A percentile compares a stretch with the other conserved stretches of the same genome.
Conservation (phyloP, 2,329 filamentous ascomycete genomes). For the Ophiocordyceps camponoti-rufipedis region DNA sequence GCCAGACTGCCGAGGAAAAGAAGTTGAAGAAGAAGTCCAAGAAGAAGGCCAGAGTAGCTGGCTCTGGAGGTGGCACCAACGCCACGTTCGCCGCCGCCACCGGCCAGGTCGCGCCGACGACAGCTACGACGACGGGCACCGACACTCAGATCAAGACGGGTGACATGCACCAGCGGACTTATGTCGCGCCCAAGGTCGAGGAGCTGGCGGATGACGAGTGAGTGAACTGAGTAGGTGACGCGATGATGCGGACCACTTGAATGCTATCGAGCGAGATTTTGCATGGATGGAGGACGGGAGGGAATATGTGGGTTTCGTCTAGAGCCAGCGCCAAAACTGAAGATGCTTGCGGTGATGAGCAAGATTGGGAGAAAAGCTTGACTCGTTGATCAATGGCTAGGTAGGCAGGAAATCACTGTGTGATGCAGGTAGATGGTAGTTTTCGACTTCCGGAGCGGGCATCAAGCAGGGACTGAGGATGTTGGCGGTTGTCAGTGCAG, state of each 20-base stretch:
- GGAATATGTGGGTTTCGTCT: not conserved
- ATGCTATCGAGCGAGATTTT: not conserved
- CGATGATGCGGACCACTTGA: not conserved
- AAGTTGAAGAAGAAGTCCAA: constrained; percentile 29
- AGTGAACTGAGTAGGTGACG: not conserved
- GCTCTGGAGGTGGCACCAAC: constrained; percentile 13
- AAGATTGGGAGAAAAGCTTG: not conserved
- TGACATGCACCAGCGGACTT: constrained; percentile 21
- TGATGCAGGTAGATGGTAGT: no score
- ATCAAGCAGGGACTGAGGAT: no score
- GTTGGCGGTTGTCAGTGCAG: no score
- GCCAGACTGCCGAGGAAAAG: constrained; percentile 6
- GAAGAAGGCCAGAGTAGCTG: constrained; percentile 29
- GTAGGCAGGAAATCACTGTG: no score
- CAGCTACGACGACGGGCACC: constrained; percentile 37
- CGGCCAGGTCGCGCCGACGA: constrained; percentile 31
- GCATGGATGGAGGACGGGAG: not conserved
- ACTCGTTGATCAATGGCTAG: not conserved
- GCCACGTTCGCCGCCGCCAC: constrained; percentile 31
- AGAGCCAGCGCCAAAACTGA: not conserved
- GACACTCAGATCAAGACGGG: constrained; percentile 32
- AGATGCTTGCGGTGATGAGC: not conserved
- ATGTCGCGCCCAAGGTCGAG: constrained; percentile 33
- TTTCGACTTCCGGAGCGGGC: no score
- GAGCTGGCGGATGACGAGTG: constrained; percentile 33